A percentile compares a stretch with the other conserved stretches of the same genome.
phyloP scores from a whole-genome alignment of 2,329 filamentous ascomycete species.

The Hortaea sp. region DNA sequence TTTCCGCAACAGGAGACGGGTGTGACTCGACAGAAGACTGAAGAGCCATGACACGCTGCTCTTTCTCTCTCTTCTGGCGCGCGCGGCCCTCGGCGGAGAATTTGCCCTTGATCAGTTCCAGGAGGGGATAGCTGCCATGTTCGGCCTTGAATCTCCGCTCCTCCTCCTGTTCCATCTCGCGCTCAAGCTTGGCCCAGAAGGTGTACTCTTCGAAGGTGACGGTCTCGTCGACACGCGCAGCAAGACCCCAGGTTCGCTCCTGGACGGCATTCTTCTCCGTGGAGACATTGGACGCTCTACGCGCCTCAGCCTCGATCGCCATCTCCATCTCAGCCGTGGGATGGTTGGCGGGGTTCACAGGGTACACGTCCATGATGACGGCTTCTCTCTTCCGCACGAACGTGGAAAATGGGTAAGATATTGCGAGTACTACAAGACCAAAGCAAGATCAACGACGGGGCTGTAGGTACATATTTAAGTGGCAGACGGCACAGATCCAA shows the following conservation, averaged over 20 bases:
- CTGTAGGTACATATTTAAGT: too few relatives aligned
- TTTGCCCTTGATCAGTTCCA: background rate
- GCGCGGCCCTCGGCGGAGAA: background rate
- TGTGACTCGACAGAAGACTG: too few relatives aligned
- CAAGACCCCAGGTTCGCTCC: constrained; percentile 9
- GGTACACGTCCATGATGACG: background rate
- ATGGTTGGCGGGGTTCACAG: background rate
- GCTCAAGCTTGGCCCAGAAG: constrained; percentile 14
- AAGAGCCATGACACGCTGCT: background rate
- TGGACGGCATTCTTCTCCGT: background rate
- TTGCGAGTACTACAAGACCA: too few relatives aligned
- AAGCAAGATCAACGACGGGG: too few relatives aligned
- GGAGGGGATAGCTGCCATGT: background rate
- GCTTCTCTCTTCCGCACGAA: background rate
- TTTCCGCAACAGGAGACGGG: too few relatives aligned
- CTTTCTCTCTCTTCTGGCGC: background rate
- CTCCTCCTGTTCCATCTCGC: constrained; percentile 9
- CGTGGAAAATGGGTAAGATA: too few relatives aligned
- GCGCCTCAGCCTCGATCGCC: background rate
- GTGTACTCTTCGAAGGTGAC: constrained; percentile 19
- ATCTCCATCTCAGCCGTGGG: background rate
- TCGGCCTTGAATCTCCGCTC: background rate
- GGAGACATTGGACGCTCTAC: background rate
- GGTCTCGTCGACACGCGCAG: constrained; percentile 11
- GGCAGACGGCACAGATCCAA: too few relatives aligned